Conservation (phyloP, 2,329 filamentous ascomycete genomes). For the Taxawa tesnikishii region DNA sequence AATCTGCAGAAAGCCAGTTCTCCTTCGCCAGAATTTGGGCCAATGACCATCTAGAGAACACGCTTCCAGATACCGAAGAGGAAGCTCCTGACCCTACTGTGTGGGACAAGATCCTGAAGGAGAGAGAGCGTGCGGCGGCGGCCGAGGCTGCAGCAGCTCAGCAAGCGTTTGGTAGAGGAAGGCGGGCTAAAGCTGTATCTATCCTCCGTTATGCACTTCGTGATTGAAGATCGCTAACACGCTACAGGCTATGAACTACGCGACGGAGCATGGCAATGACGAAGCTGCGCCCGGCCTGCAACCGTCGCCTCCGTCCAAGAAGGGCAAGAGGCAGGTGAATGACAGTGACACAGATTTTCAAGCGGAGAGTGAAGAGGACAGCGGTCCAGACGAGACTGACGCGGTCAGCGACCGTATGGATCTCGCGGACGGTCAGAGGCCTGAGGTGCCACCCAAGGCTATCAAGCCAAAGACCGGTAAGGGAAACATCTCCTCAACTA, state of each 20-base stretch:
- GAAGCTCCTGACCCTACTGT: slow-evolving; percentile 53
- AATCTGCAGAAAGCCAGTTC: slow-evolving; percentile 66
- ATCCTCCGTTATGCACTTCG: slow-evolving; percentile 4
- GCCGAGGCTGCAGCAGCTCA: slow-evolving; percentile 55
- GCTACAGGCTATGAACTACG: slow-evolving; percentile 34
- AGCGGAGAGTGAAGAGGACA: slow-evolving; percentile 23
- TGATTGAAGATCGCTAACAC: slow-evolving; percentile 8
- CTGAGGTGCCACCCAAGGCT: slow-evolving; percentile 4
- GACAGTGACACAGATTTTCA: slow-evolving; percentile 40
- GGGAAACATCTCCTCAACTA: slow-evolving; percentile 3
- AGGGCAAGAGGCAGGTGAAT: slow-evolving; percentile 20
- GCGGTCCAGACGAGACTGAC: slow-evolving; percentile 15
- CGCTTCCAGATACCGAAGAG: slow-evolving; percentile 35
- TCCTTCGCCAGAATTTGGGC: slow-evolving; percentile 87
- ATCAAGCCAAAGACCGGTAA: slow-evolving; percentile 7
- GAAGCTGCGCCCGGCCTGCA: background rate
- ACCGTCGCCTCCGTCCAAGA: slow-evolving; percentile 6
- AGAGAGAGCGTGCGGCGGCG: slow-evolving; percentile 69
- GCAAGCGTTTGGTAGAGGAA: slow-evolving; percentile 75
- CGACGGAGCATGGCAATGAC: slow-evolving; percentile 15
- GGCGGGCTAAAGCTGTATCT: slow-evolving; percentile 42
- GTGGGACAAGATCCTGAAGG: slow-evolving; percentile 82
- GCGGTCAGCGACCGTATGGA: slow-evolving; percentile 9
- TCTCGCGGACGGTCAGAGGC: slow-evolving; percentile 4
- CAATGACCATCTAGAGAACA: slow-evolving; percentile 61